phyloP scores from a whole-genome alignment of 345 rosid species.

The Rhodamnia rubescens region DNA sequence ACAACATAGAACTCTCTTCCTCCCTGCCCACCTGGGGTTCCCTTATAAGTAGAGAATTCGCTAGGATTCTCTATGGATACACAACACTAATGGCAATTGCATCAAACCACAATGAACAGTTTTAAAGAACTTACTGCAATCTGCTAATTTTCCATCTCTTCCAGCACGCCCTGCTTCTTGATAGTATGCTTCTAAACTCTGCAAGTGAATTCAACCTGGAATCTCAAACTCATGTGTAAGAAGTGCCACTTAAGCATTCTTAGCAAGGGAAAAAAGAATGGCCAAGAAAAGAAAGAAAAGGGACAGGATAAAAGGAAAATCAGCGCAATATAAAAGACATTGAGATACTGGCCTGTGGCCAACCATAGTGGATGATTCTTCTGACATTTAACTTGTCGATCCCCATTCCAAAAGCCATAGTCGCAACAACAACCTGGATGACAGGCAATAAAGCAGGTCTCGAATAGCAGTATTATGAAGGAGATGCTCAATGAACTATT shows the following conservation, averaged over 20 bases:
- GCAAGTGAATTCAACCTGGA: conserved; percentile 9
- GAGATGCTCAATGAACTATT: background rate
- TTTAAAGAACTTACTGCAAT: conserved; percentile 48
- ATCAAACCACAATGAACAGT: background rate
- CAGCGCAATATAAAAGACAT: background rate
- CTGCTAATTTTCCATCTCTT: conserved; percentile 81
- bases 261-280: background rate
- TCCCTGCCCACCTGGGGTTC: background rate
- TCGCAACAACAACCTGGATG: conserved; percentile 74
- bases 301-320: background rate
- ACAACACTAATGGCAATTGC: background rate
- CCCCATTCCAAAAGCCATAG: conserved; percentile 95
- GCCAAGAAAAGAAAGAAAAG: background rate
- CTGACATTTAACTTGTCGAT: conserved; percentile 79
- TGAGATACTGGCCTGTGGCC: conserved; percentile 66
- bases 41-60: background rate
- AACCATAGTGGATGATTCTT: conserved; percentile 81
- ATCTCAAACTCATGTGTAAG: background rate
- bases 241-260: background rate
- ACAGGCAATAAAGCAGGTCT: background rate
- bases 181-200: conserved; percentile 93
- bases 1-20: background rate
- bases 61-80: background rate
- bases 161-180: conserved; percentile 99
- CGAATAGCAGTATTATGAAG: background rate